Base-by-base conservation (phyloP, 352 stramenopile species). In the Globisporangium cylindrosporum region DNA sequence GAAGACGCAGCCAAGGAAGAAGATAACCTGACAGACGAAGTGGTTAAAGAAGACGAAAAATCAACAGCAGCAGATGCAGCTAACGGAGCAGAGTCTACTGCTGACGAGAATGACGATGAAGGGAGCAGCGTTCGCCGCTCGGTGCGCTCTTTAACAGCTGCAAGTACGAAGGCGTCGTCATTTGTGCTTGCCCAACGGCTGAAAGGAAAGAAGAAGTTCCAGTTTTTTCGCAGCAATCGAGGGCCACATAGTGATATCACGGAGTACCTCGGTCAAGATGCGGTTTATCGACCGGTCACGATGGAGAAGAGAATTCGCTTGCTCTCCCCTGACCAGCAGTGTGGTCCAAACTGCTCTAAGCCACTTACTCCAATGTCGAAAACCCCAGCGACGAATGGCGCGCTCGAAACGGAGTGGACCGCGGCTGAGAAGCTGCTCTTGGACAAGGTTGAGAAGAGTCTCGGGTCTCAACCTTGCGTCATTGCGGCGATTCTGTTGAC, bases 261-360 rank as follows among this genome's bases (percentile, higher is more conserved):
- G 0, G 84, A 92, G 72, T 92, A 90, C 27, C 72, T 92, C 12
- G 80, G 79, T 0, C 75, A 79, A 29, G 82, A 86, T 38, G 34
- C 49, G 29, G 60, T 79, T 32, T 92, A 92, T 59, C 71, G 76
- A 53, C 56, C 68, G 12, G 73, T 88, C 27, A 89, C 71, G 2
- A 66, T 76, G 3, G 71, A 76, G 29, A 70, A 70, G 49, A 75
- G 73, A 7, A 53, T 64, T 1, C 51, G 34, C 24, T 4, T 84
- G 14, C 58, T 88, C 29, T 71, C 67, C 10, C 9, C 59, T 22
- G 72, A 77, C 6, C 27, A 49, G n/a, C 53, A 41, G 1, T 88
- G 80, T 46, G 67, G 78, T 20, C 7, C 67, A 46, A 41, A 72
- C 24, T 80, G 75, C 67, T 64, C 54, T 1, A 80, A 80, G 46